phyloP scores from a whole-genome alignment of 78 protist genomes.

The Planoprotostelium fungivorum region DNA sequence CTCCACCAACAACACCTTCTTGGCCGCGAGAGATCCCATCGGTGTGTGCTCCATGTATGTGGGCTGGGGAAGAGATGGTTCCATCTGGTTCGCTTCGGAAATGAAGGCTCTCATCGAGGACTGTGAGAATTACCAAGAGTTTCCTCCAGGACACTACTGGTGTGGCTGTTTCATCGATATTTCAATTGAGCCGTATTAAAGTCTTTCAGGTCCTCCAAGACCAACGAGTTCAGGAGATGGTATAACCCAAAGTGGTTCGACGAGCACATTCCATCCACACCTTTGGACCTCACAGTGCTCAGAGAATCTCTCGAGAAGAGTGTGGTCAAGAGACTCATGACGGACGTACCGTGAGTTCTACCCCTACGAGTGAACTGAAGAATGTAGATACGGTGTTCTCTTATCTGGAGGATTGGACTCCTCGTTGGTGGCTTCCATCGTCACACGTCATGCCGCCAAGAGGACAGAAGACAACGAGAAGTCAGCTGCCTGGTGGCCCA shows the following conservation, averaged over 20 bases:
- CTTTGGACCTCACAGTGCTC: constrained; percentile 17
- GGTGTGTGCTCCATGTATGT: constrained; percentile 83
- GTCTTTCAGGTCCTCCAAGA: constrained; percentile 9
- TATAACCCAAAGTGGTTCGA: constrained; percentile 64
- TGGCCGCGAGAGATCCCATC: constrained; percentile 89
- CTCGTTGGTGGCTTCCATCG: constrained; percentile 81
- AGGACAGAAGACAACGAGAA: constrained; percentile 36
- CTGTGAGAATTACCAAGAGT: constrained; percentile 57
- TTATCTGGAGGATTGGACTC: constrained; percentile 90
- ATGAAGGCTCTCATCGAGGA: constrained; percentile 76
- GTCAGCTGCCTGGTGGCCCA: constrained; percentile 66
- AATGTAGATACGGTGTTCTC: constrained; percentile 87
- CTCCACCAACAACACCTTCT: constrained; percentile 3
- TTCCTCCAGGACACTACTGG: constrained; percentile 83
- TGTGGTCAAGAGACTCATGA: constrained; percentile 39
- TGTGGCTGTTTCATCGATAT: constrained; percentile 1
- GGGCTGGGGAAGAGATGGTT: constrained; percentile 72
- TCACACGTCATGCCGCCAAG: constrained; percentile 56
- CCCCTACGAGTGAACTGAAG: neutral
- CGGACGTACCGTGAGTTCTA: neutral
- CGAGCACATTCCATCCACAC: constrained; percentile 14
- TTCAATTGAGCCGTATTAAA: neutral
- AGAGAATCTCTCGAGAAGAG: constrained; percentile 63
- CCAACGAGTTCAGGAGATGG: constrained; percentile 46
- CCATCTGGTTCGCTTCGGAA: constrained; percentile 78